These are phyloP conservation scores for Sporobolus alterniflorus DNA, from an alignment of 202 grass and related monocot genomes.

Conservation along the genomic window DNA sequence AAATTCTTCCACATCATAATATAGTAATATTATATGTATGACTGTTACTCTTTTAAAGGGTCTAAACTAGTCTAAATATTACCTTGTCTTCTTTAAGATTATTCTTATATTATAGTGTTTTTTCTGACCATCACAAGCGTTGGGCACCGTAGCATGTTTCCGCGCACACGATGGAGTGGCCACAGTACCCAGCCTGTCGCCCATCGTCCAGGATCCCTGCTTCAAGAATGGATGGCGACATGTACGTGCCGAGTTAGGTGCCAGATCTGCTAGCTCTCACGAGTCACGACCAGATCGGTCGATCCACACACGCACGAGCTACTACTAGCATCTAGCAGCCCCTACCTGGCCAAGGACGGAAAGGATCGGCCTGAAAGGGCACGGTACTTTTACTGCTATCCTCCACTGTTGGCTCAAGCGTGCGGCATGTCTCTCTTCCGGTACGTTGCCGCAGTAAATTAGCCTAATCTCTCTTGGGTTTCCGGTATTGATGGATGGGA, in stretches of 20 bases:
- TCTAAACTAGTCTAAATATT: too few species aligned
- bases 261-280: slow-evolving; percentile 28
- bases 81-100: too few species aligned
- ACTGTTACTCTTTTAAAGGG: too few species aligned
- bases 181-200: neutral
- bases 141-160: neutral
- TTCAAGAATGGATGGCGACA: slow-evolving; percentile 44
- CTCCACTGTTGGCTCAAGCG: slow-evolving; percentile 34
- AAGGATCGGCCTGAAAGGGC: neutral
- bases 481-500: slow-evolving; percentile 31
- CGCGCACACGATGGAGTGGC: neutral
- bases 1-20: too few species aligned
- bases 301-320: neutral
- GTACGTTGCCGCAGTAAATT: neutral
- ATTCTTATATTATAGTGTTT: too few species aligned
- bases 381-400: slow-evolving; percentile 25
- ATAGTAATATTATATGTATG: too few species aligned
- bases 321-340: too few species aligned
- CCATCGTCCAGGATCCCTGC: slow-evolving; percentile 27
- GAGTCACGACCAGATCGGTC: neutral
- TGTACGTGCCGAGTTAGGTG: slow-evolving; percentile 13
- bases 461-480: too few species aligned
- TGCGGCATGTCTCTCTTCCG: slow-evolving; percentile 23
- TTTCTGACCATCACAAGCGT: neutral
- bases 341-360: too few species aligned